Evolutionary conservation across 2,329 filamentous ascomycete species (phyloP).

Genomic region (Pyrenophora tritici-repentis): DNA sequence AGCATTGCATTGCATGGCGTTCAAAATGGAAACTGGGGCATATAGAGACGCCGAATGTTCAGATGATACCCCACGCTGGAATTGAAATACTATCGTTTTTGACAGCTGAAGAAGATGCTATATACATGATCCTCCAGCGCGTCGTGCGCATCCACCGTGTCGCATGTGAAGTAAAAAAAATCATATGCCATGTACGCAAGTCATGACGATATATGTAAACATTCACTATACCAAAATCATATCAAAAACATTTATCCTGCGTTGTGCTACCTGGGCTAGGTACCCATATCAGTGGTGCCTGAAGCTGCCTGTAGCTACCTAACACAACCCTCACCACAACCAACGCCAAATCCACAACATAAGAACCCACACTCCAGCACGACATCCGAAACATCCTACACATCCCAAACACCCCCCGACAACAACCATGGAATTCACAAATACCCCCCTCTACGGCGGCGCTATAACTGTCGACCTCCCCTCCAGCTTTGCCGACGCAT

Average conservation of each 20-base stretch:
- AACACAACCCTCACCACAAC: conserved; percentile 29
- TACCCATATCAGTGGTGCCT: conserved; percentile 33
- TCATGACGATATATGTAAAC: too few relatives aligned
- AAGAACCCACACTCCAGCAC: conserved; percentile 21
- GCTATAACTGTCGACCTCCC: conserved; percentile 73
- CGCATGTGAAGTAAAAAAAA: too few relatives aligned
- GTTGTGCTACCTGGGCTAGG: background rate
- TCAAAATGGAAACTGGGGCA: conserved; percentile 29
- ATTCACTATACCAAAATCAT: too few relatives aligned
- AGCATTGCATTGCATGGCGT: conserved; percentile 41
- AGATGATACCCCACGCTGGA: conserved; percentile 41
- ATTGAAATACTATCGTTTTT: background rate
- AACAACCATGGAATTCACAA: conserved; percentile 56
- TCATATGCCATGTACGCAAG: too few relatives aligned
- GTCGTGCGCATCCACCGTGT: too few relatives aligned
- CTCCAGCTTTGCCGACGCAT: conserved; percentile 71
- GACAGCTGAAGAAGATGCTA: too few relatives aligned
- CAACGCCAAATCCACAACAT: conserved; percentile 27
- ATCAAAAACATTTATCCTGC: too few relatives aligned
- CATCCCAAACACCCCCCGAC: background rate
- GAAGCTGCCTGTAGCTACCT: conserved; percentile 45
- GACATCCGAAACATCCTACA: background rate
- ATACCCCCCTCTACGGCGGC: conserved; percentile 71
- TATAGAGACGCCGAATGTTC: conserved; percentile 33
- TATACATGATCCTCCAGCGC: too few relatives aligned